Conservation (phyloP, 805 yeast species). For the Pichia exigua region DNA sequence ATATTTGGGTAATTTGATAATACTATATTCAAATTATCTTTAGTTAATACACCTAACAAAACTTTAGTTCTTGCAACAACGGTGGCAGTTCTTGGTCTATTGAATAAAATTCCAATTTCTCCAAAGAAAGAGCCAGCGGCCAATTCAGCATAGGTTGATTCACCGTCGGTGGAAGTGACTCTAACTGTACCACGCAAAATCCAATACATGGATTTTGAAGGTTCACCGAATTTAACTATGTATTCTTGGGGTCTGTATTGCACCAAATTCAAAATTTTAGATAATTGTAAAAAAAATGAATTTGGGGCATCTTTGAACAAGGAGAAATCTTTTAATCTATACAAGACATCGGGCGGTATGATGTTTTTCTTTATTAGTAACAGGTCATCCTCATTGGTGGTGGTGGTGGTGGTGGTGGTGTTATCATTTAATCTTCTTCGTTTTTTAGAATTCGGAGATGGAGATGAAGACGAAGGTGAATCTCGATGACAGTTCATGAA, state of each 20-base stretch:
- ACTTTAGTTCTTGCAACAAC: constrained; percentile 65
- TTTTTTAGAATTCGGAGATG: not conserved
- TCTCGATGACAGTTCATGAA: not conserved
- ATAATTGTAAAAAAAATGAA: constrained; percentile 52
- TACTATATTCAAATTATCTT: constrained; percentile 51
- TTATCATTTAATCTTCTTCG: not conserved
- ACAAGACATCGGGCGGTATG: constrained; percentile 49
- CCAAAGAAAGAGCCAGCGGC: constrained; percentile 68
- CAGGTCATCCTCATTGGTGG: constrained; percentile 5
- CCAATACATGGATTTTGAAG: constrained; percentile 74
- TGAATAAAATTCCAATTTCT: constrained; percentile 69
- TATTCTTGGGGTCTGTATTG: constrained; percentile 63
- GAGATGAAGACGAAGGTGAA: too few relatives aligned
- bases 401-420: not conserved
- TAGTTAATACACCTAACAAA: constrained; percentile 58
- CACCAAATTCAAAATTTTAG: constrained; percentile 47
- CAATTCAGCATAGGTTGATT: constrained; percentile 62
- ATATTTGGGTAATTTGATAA: constrained; percentile 56
- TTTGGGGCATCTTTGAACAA: constrained; percentile 61
- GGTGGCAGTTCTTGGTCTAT: constrained; percentile 72
- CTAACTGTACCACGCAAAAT: constrained; percentile 66
- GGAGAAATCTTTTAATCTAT: constrained; percentile 49
- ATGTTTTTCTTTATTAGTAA: constrained; percentile 16
- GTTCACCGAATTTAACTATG: constrained; percentile 64
- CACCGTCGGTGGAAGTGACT: constrained; percentile 74